Base-by-base conservation (phyloP, 164 flowering plant genomes). In the Protea cynaroides region DNA sequence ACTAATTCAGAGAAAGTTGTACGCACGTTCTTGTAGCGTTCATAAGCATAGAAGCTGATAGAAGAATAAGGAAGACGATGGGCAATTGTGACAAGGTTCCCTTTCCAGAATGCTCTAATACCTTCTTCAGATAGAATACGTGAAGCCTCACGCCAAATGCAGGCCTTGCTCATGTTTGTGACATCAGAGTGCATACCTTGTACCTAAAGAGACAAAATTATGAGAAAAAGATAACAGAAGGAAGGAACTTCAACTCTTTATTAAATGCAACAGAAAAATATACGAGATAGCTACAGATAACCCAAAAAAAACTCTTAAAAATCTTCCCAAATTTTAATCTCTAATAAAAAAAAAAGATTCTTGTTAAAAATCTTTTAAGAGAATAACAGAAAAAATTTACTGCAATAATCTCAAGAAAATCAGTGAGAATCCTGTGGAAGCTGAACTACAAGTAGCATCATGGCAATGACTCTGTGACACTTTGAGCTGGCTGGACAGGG, bases 31-130 rank as follows among this genome's bases (percentile, higher is more conserved):
- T 86, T 89, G 78, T 86, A 89, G 17, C 75, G 86, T 59, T 89
- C 93, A 72, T 83, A 89, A 44, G 90, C 72, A 73, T 87, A 89
- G 66, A 89, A 89, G 68, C 78, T 89, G 69, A 89, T 80, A 23
- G 96, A 65, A 57, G 96, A 82, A 77, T 89, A 89, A 25, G 96
- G 96, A 70, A 89, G 91, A 19, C 96, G 93, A 74, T 89, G 96
- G 47, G 82, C 88, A 62, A 89, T 79, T 0, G 96, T 89, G 53
- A 89, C 93, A 74, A 89, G 60, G 74, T 89, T 89, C 58, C 96
- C 96, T 71, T 77, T 89, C 96, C 96, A 89, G 72, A 89, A 89
- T 65, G 96, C 93, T 76, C 85, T 80, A 64, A 80, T 80, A 15
- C 96, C 96, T 76, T 89, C 96, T 80, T 87, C 93, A 56, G 66